Percentiles rank a stretch among this genome's conserved stretches.
phyloP scores from a whole-genome alignment of 1,284 basidiomycete species.

The Salmacisia buchloeana region DNA sequence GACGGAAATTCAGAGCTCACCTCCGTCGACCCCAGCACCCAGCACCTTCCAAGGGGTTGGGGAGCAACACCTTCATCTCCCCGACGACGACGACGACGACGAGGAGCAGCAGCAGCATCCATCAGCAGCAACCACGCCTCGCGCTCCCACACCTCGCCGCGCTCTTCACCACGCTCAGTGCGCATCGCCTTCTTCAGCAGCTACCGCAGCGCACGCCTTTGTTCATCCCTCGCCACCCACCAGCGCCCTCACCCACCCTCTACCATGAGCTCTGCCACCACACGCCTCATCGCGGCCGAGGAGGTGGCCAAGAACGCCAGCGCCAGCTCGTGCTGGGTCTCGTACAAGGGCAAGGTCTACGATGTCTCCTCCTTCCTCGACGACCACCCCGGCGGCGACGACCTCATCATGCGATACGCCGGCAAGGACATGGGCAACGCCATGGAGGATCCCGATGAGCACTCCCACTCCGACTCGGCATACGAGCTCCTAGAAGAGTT shows the following conservation, averaged over 20 bases:
- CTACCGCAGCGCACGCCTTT: too few relatives aligned
- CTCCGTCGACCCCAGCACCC: too few relatives aligned
- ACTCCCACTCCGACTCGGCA: constrained; percentile 87
- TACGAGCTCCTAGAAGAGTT: constrained; percentile 86
- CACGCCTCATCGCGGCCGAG: constrained; percentile 24
- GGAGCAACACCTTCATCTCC: too few relatives aligned
- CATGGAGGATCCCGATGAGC: constrained; percentile 79
- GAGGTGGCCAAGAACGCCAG: constrained; percentile 52
- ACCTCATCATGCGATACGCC: constrained; percentile 61
- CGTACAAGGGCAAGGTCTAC: constrained; percentile 54
- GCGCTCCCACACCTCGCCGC: too few relatives aligned
- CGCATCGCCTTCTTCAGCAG: too few relatives aligned
- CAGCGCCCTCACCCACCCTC: background rate
- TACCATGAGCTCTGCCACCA: background rate
- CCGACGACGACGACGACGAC: too few relatives aligned
- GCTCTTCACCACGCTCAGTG: too few relatives aligned
- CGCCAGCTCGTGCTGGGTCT: constrained; percentile 62
- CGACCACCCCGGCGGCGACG: constrained; percentile 56
- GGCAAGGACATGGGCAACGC: constrained; percentile 73
- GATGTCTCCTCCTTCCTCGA: constrained; percentile 55
- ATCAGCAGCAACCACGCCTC: too few relatives aligned
- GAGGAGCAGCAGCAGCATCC: too few relatives aligned
- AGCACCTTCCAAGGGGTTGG: too few relatives aligned
- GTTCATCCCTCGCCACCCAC: background rate
- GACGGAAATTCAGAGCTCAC: too few relatives aligned